Conservation (phyloP, 352 stramenopile species). For the Phytophthora ramorum region DNA sequence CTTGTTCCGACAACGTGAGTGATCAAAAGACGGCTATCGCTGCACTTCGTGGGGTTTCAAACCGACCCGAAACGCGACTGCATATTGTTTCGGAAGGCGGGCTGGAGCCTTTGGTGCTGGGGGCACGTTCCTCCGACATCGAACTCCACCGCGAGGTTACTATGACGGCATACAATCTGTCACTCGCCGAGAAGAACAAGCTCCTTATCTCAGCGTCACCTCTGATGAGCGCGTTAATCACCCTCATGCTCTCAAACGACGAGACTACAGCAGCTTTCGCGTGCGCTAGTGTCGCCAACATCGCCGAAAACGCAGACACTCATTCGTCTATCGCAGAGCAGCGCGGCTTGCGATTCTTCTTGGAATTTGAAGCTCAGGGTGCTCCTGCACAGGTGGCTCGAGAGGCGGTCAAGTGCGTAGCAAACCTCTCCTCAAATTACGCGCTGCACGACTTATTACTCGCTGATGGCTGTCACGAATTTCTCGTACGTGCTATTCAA, state of each 20-base stretch:
- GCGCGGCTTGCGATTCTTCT: conserved; percentile 81
- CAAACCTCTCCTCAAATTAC: conserved; percentile 85
- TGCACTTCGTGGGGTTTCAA: conserved; percentile 91
- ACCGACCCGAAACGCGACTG: conserved; percentile 83
- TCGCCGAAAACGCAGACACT: conserved; percentile 93
- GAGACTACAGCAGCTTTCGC: conserved; percentile 69
- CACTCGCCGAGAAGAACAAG: conserved; percentile 96
- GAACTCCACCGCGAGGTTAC: conserved; percentile 89
- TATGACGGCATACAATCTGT: conserved; percentile 92
- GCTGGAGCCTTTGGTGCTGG: conserved; percentile 90
- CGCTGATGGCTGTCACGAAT: conserved; percentile 78
- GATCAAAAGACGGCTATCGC: conserved; percentile 94
- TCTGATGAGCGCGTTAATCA: conserved; percentile 82
- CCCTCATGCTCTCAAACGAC: conserved; percentile 87
- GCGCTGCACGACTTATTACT: conserved; percentile 87
- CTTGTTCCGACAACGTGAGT: conserved; percentile 85
- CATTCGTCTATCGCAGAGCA: conserved; percentile 83
- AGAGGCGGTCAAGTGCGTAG: conserved; percentile 78
- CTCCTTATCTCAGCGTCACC: conserved; percentile 89
- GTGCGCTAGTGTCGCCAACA: conserved; percentile 90
- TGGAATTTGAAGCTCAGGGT: conserved; percentile 60
- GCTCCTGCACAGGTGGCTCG: conserved; percentile 42
- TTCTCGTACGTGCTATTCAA: conserved; percentile 78
- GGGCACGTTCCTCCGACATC: conserved; percentile 69
- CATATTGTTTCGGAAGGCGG: conserved; percentile 91